A percentile compares a stretch with the other conserved stretches of the same genome.
Evolutionary conservation across 441 rosid species (phyloP).

Genomic region (Pelargonium cotyledonis): DNA sequence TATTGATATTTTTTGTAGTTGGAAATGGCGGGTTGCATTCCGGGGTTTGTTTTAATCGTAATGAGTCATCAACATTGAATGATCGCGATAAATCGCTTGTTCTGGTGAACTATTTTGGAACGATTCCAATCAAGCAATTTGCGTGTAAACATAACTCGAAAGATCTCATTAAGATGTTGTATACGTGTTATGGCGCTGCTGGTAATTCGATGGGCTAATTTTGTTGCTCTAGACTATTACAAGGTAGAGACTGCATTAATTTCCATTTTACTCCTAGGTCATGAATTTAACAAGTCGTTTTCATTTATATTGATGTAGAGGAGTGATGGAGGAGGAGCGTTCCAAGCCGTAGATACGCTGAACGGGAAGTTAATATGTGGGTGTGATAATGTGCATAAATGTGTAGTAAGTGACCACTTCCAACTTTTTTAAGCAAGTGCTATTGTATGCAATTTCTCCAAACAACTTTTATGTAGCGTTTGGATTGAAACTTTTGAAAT

Average conservation of each 20-base stretch:
- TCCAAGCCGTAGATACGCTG: conserved; percentile 43
- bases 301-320: conserved; percentile 25
- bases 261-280: neutral
- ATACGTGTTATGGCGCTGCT: conserved; percentile 32
- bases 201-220: conserved; percentile 48
- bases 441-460: too few relatives aligned
- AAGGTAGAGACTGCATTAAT: conserved; percentile 23
- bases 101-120: conserved; percentile 37
- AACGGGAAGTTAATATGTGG: conserved; percentile 47
- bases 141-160: conserved; percentile 35
- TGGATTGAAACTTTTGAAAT: too few relatives aligned
- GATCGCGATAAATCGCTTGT: conserved; percentile 45
- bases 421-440: too few relatives aligned
- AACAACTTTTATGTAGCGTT: too few relatives aligned
- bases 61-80: conserved; percentile 31
- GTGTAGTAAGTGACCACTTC: conserved; percentile 24
- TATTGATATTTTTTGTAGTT: conserved; percentile 33
- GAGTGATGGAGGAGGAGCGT: conserved; percentile 47
- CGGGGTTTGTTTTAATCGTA: conserved; percentile 35
- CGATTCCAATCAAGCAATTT: conserved; percentile 24
- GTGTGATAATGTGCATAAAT: conserved; percentile 40
- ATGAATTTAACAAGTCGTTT: neutral
- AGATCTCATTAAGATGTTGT: conserved; percentile 29
- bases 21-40: conserved; percentile 57
- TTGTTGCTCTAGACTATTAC: conserved; percentile 43